Conservation (phyloP, 257 asterid species). For the Henckelia pumila region DNA sequence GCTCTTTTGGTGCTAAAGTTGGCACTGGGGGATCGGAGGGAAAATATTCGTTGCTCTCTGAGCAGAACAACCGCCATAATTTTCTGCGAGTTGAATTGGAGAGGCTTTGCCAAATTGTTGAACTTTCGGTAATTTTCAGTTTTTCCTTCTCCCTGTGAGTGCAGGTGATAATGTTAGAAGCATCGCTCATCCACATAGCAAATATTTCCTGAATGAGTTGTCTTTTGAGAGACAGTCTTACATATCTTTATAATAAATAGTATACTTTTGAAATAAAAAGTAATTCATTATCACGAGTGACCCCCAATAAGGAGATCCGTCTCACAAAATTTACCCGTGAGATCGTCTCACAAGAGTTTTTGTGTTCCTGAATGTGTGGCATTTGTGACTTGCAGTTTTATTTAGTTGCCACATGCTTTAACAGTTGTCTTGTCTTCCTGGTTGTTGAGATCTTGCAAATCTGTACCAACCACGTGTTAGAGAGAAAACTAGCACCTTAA, state of each 20-base stretch:
- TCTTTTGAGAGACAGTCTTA: too few relatives aligned
- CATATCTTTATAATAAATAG: too few relatives aligned
- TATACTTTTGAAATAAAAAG: too few relatives aligned
- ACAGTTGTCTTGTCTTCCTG: too few relatives aligned
- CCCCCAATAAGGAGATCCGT: too few relatives aligned
- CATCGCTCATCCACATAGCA: neutral
- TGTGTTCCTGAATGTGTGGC: too few relatives aligned
- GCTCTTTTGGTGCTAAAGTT: constrained; percentile 5
- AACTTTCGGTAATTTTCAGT: constrained; percentile 29
- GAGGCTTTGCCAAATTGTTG: constrained; percentile 27
- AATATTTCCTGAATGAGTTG: neutral
- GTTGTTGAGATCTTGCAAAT: too few relatives aligned
- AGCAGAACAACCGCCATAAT: constrained; percentile 31
- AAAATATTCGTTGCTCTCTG: constrained; percentile 18
- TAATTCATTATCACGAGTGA: too few relatives aligned
- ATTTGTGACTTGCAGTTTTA: neutral
- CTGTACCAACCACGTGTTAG: too few relatives aligned
- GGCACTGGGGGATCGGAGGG: constrained; percentile 17
- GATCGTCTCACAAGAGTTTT: too few relatives aligned
- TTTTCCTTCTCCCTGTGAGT: neutral
- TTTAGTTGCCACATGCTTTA: neutral
- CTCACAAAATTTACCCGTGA: too few relatives aligned
- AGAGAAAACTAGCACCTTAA: too few relatives aligned
- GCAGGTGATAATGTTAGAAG: constrained; percentile 1
- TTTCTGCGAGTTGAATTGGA: constrained; percentile 36